Conservation (phyloP, 192 early-diverging fungal species). For the Entomortierella beljakovae region DNA sequence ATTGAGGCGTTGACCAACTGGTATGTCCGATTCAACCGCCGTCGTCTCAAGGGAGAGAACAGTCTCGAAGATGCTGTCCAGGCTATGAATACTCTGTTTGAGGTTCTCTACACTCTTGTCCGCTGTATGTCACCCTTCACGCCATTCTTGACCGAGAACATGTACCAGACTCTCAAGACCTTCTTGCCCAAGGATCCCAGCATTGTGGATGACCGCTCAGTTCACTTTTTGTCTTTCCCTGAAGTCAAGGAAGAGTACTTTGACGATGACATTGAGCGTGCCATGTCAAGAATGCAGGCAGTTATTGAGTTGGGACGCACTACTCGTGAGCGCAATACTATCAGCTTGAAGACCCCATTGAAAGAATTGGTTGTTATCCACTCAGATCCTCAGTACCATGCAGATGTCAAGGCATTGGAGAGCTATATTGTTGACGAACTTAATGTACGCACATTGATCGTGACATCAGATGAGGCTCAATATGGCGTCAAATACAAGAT, state of each 20-base stretch:
- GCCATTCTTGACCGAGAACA: conserved; percentile 96
- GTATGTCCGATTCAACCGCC: conserved; percentile 99
- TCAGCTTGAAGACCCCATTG: conserved; percentile 95
- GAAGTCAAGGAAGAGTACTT: conserved; percentile 95
- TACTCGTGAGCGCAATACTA: conserved; percentile 90
- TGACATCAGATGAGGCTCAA: conserved; percentile 90
- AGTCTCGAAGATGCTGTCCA: conserved; percentile 85
- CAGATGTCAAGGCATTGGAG: conserved; percentile 87
- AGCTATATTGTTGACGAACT: conserved; percentile 94
- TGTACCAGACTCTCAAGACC: conserved; percentile 93
- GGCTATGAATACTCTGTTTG: conserved; percentile 95
- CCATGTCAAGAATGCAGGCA: conserved; percentile 93
- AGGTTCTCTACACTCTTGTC: conserved; percentile 93
- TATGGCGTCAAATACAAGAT: conserved; percentile 95
- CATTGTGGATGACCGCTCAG: conserved; percentile 79
- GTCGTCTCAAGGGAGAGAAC: conserved; percentile 95
- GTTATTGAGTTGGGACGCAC: conserved; percentile 96
- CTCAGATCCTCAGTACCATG: conserved; percentile 86
- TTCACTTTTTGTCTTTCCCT: conserved; percentile 97
- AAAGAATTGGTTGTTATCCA: conserved; percentile 94
- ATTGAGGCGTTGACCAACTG: conserved; percentile 98
- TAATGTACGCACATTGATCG: conserved; percentile 87
- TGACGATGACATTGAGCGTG: conserved; percentile 94
- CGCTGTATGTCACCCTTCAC: conserved; percentile 97
- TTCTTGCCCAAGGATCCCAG: conserved; percentile 72